Base-by-base conservation (phyloP, 768 basidiomycete species). In the Trametes coccinea region DNA sequence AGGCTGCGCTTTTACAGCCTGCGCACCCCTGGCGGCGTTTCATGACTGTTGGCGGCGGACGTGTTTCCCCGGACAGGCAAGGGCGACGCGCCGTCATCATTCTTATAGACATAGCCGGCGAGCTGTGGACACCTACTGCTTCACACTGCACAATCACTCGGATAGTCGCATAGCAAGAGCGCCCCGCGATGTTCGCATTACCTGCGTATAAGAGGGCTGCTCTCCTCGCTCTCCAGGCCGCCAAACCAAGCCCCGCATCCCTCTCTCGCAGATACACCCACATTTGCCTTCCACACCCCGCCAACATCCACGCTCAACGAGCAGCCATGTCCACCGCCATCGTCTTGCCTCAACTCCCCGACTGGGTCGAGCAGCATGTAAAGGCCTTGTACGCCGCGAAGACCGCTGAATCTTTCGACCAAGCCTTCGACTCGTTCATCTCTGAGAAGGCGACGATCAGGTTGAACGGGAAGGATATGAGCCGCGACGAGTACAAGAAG, bases 391-490 rank as follows among this genome's bases (percentile, higher is more conserved):
- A 79, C 62, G 62, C 73, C 58, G 77, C 80, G 5, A 78, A 76
- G 37, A 77, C 72, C 4, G 44, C 67, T 27, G 59, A 60, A 0
- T 73, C 69, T 16, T 79, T 82, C 60, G 60, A 75, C 49, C 34
- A 60, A 17, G 74, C 77, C 0, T 80, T 83, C 69, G 75, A 82
- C 39, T 67, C 59, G 2, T 78, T 80, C 60, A 68, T 84, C 59
- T 73, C 78, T 6, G 33, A 69, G 40, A 27, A 77, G 14, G 75
- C 72, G 31, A 67, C 62, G 0, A 69, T 82, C 57, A 74, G 71
- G 3, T 68, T 83, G 56, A 84, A 84, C 62, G 81, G 78, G 16
- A 69, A 72, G 29, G 33, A 69, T 13, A 30, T 77, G 39, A 72
- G 77, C 29, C 78, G 78, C 27, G 74, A 74, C 0, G 72, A 75